Evolutionary conservation across 257 asterid species (phyloP).

Genomic region (Cynanchum wilfordii): DNA sequence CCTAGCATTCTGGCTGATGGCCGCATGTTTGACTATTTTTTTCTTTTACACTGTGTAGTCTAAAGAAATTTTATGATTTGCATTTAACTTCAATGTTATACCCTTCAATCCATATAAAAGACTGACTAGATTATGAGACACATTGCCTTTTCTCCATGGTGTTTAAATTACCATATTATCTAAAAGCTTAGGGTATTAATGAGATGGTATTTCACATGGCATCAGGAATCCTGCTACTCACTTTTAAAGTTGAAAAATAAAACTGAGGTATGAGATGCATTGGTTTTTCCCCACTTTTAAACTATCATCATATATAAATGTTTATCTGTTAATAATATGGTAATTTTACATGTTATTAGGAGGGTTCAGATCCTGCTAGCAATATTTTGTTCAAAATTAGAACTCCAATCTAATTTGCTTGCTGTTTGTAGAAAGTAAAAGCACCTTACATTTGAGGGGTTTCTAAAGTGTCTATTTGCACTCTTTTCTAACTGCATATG

Average conservation of each 20-base stretch:
- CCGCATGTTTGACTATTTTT: neutral
- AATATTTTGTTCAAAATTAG: no score
- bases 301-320: no score
- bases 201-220: neutral
- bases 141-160: neutral
- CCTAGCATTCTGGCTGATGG: neutral
- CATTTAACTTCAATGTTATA: neutral
- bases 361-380: no score
- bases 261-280: neutral
- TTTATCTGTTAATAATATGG: no score
- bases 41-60: neutral
- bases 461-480: no score
- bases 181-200: neutral
- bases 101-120: neutral
- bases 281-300: no score
- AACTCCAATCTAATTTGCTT: no score
- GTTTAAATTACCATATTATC: neutral
- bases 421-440: no score
- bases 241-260: neutral
- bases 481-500: no score
- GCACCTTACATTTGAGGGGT: no score
- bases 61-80: neutral
- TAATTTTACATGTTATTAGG: no score
- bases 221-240: neutral
- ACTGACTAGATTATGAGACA: neutral